These are phyloP conservation scores for Neurospora tetrasperma DNA, from an alignment of 495 filamentous ascomycete species.

Conservation along the genomic window DNA sequence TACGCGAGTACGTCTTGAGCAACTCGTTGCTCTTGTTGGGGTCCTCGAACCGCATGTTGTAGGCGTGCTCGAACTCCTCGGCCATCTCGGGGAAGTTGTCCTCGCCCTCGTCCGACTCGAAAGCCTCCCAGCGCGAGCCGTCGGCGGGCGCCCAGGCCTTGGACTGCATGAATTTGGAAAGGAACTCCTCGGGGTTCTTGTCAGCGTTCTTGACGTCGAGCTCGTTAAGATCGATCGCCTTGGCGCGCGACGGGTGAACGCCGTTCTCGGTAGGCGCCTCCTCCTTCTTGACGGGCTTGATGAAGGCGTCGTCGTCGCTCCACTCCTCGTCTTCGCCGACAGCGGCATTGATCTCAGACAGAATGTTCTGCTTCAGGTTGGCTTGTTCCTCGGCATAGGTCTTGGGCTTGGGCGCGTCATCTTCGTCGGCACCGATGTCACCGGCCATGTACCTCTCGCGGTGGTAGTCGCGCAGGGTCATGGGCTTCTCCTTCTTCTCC, in stretches of 20 bases:
- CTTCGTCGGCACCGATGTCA: conserved; percentile 42
- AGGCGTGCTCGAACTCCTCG: conserved; percentile 84
- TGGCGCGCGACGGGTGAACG: conserved; percentile 37
- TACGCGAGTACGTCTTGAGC: conserved; percentile 77
- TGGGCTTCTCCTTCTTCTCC: conserved; percentile 64
- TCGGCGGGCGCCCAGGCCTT: conserved; percentile 73
- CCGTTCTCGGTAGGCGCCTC: conserved; percentile 18
- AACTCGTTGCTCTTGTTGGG: conserved; percentile 74
- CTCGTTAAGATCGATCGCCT: conserved; percentile 39
- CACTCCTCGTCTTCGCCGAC: conserved; percentile 45
- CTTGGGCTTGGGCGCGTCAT: conserved; percentile 41
- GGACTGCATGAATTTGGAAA: conserved; percentile 80
- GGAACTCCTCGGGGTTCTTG: conserved; percentile 78
- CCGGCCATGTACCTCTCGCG: conserved; percentile 68
- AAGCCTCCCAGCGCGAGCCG: conserved; percentile 52
- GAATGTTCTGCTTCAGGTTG: conserved; percentile 60
- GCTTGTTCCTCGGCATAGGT: conserved; percentile 85
- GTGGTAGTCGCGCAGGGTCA: conserved; percentile 86
- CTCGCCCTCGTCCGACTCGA: conserved; percentile 88
- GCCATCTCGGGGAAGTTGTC: conserved; percentile 64
- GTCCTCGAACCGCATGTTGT: conserved; percentile 94
- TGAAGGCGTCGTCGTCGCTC: conserved; percentile 62
- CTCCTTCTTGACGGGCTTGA: conserved; percentile 48
- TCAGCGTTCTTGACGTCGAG: conserved; percentile 70
- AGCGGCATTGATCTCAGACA: conserved; percentile 69